A percentile compares a stretch with the other conserved stretches of the same genome.
phyloP scores from a whole-genome alignment of 2,329 filamentous ascomycete species.

The Gremmenia infestans region DNA sequence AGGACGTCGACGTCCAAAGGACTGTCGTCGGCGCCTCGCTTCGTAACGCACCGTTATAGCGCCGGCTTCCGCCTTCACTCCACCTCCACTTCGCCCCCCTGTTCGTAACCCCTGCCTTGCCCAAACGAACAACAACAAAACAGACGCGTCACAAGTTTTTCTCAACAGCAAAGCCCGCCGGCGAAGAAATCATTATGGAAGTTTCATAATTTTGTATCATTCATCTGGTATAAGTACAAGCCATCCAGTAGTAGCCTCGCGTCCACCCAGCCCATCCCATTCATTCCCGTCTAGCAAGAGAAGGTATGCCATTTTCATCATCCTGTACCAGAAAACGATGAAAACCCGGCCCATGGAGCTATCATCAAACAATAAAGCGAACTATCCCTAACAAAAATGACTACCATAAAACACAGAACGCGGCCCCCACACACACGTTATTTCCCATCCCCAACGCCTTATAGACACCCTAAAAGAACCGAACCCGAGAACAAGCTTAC shows the following conservation, averaged over 20 bases:
- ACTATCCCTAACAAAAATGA: conserved; percentile 8
- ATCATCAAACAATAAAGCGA: conserved; percentile 15
- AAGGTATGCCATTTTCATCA: background rate
- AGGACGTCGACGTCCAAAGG: too few species aligned
- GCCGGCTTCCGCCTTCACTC: too few species aligned
- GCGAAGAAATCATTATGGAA: background rate
- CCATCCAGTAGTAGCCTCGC: conserved; percentile 1
- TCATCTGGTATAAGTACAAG: conserved; percentile 12
- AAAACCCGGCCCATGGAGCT: background rate
- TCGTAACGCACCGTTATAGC: too few species aligned
- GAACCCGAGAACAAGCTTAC: conserved; percentile 5
- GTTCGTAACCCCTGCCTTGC: background rate
- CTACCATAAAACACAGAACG: conserved; percentile 13
- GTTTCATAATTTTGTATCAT: conserved; percentile 5
- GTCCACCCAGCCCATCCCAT: background rate
- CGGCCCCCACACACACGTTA: conserved; percentile 14
- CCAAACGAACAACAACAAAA: background rate
- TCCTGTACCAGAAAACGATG: conserved; percentile 1
- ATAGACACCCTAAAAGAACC: conserved; percentile 19
- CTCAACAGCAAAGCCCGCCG: background rate
- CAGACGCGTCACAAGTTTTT: background rate
- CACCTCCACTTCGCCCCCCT: background rate
- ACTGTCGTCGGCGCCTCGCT: too few species aligned
- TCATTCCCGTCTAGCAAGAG: conserved; percentile 1
- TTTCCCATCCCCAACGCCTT: conserved; percentile 20